Base-by-base conservation (phyloP, 148 eudicot genomes). In the Rhododendron henanense region DNA sequence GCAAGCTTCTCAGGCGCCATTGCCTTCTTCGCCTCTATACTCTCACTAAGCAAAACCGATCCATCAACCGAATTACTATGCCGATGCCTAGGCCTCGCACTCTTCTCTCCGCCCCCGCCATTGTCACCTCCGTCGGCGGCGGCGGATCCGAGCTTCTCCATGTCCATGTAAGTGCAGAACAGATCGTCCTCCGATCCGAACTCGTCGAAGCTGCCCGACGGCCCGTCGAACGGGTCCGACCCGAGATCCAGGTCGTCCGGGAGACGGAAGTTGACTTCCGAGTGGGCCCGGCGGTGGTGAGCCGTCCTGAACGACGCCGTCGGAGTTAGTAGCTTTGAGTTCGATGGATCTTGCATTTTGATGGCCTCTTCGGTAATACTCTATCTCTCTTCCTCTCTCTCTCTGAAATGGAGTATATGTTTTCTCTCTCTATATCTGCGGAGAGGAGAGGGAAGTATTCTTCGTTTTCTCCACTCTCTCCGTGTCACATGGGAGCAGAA, bases 1-100 rank as follows among this genome's bases (percentile, higher is more conserved):
- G 98, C 98, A 67, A 96, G 93, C 90, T 96, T 92, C 85, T 93
- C 93, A 85, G 97, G 93, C 45, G 96, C 89, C 98, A 96, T 96
- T 23, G 98, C 98, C 87, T 96, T 96, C 96, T 94, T 96, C 28
- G 95, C 94, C 82, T 96, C 96, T 55, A 93, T 91, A 33, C 81
- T 82, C 31, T 91, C 91, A 50, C 85, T 87, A 88, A 84, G 74
- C 18, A 90, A 87, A 81, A 84, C 85, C 86, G 94, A 89, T 76
- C 93, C 88, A 31, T 93, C 96, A 37, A 91, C 92, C 0, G 96
- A 93, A 57, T 87, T 89, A 59, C 98, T 90, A 85, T 93, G 91
- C 87, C 94, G 88, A 82, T 91, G 92, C 84, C 94, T 73, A 18
- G 91, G 91, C 90, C 91, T 78, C 81, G 4, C 55, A 8, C 75